These are phyloP conservation scores for Hanseniaspora gamundiae DNA, from an alignment of 1,139 yeast species.

Conservation along the genomic window DNA sequence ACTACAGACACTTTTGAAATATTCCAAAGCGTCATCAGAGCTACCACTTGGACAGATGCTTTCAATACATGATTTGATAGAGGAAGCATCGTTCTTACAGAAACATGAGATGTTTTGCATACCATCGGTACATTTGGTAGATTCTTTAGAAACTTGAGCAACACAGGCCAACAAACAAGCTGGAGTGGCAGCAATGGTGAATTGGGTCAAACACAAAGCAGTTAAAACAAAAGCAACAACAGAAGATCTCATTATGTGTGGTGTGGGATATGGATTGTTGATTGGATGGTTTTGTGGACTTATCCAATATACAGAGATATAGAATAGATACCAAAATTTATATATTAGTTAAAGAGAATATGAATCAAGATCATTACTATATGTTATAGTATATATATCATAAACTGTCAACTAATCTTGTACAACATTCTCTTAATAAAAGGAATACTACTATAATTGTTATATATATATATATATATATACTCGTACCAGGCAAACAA, in stretches of 20 bases:
- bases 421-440: no score
- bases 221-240: background rate
- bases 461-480: no score
- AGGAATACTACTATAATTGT: no score
- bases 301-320: background rate
- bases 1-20: constrained; percentile 44
- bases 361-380: background rate
- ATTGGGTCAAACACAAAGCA: background rate
- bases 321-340: background rate
- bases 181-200: constrained; percentile 62
- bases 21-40: constrained; percentile 42
- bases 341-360: no score
- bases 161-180: constrained; percentile 88
- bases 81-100: constrained; percentile 40
- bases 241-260: background rate
- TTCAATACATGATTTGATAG: constrained; percentile 48
- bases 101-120: constrained; percentile 49
- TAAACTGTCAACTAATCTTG: no score
- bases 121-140: constrained; percentile 43
- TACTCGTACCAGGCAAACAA: no score
- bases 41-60: constrained; percentile 52
- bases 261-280: background rate
- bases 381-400: background rate
- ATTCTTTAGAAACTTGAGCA: constrained; percentile 47
- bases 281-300: background rate